phyloP scores from a whole-genome alignment of 2,329 filamentous ascomycete genomes.

The Fusarium sacchari region DNA sequence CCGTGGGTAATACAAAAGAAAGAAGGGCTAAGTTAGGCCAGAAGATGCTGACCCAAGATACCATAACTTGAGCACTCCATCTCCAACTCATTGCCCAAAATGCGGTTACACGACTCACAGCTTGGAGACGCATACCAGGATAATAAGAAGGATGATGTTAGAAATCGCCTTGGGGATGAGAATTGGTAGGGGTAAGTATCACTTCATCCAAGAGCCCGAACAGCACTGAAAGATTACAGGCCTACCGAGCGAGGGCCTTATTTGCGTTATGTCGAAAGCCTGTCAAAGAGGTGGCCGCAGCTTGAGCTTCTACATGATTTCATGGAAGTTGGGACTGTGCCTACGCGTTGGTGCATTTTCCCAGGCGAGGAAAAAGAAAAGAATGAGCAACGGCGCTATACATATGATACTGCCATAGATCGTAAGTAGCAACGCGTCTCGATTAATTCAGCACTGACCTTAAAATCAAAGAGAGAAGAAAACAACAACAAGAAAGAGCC shows the following conservation, averaged over 20 bases:
- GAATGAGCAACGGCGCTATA: background rate
- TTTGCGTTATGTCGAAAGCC: background rate
- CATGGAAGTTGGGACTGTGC: background rate
- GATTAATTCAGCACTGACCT: background rate
- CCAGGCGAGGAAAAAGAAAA: background rate
- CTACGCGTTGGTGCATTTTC: background rate
- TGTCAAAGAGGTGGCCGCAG: background rate
- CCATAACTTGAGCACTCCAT: accelerated
- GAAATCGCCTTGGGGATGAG: accelerated
- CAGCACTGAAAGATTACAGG: accelerated
- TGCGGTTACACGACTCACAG: background rate
- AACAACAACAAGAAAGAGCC: background rate
- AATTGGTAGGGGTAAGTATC: background rate
- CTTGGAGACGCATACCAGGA: background rate
- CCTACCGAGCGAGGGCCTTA: background rate
- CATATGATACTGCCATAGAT: background rate
- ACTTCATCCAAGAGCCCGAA: accelerated
- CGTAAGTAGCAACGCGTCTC: accelerated
- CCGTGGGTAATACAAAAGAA: accelerated
- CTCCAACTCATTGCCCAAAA: accelerated
- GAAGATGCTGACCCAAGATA: accelerated
- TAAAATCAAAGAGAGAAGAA: accelerated
- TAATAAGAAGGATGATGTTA: accelerated
- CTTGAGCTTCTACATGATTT: background rate
- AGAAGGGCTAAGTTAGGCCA: accelerated